Base-by-base conservation (phyloP, 371 early-diverging fungal species). In the Homolaphlyctis polyrhiza region DNA sequence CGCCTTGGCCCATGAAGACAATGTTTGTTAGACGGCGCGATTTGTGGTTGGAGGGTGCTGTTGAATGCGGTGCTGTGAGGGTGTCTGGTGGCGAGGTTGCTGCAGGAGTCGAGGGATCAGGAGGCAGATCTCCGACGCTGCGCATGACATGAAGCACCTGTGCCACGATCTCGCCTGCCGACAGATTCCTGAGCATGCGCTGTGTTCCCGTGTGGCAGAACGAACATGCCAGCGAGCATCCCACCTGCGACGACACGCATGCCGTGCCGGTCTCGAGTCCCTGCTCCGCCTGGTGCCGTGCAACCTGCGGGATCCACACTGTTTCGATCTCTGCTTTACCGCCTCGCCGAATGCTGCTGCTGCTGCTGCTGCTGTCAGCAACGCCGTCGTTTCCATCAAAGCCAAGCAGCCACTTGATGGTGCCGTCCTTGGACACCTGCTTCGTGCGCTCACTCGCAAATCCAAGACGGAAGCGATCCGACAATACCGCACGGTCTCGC, bases 131-230 rank as follows among this genome's bases (percentile, higher is more conserved):
- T 1, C 66, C 65, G 5, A 62, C 61, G 11, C 55, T 29, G 50
- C 80, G 73, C 25, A 90, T 86, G 3, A 86, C 85, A 39, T 63
- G 65, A 57, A 64, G 60, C 23, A 84, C 79, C 66, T 95, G 96
- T 0, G 90, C 89, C 1, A 91, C 77, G 60, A 95, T 91, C 71
- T 93, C 94, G 0, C 77, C 76, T 0, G 89, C 76, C 0, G 86
- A 86, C 66, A 93, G 69, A 64, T 89, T 90, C 30, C 91, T 75
- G 49, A 86, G 71, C 58, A 93, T 73, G 63, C 89, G 86, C 68
- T 92, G 92, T 0, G 93, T 94, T 1, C 96, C 94, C 33, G 94
- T 94, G 66, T 91, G 91, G 75, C 96, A 95, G 66, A 95, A 95
- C 18, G 79, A 85, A 64, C 94, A 95, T 0, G 81, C 82, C 25